Evolutionary conservation across 2,329 filamentous ascomycete species (phyloP), one percentile per base, ranked within the genome.

Genomic region (Arthrinium puccinioides): DNA sequence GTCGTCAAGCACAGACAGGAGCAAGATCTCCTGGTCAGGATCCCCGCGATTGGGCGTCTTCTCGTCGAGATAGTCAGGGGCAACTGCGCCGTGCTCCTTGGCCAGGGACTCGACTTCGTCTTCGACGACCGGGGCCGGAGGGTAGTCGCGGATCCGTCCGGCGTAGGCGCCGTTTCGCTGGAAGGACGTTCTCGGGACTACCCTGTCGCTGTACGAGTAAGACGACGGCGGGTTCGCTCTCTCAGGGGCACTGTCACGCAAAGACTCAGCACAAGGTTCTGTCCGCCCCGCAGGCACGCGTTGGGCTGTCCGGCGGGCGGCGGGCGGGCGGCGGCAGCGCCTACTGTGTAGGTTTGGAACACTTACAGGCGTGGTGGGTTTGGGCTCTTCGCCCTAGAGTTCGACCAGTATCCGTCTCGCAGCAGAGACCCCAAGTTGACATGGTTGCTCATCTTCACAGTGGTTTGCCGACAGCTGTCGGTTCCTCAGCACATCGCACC

Each of bases 1-100:
- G 49, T 69, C 55, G 34, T 76, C 70, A 47, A 67, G 63, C 36
- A 84, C 73, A 39, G 82, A 77, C 38, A 82, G 61, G 18, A 89
- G 64, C 33, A 88, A 66, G 10, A 78, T 79, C 19, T 79, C 62
- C 51, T 89, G 84, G 36, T 88, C 81, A 40, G 82, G 59, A 6
- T 74, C 72, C 26, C 84, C 84, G 39, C 74, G 74, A 40, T 72
- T 70, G 34, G 69, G 67, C 20, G 74, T 69, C 40, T 81, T 76
- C 46, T 82, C 79, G 39, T 64, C 67, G 37, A 45, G 50, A 29
- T 47, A 55, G 35, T 47, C 47, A 25, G 56, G 42, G 24, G 57
- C 46, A 23, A 52, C 47, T 20, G 60, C 59, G 19, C 67, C 66
- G 48, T 74, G 60, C 53, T 88, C 84, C 53, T 70, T 76, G 6